Evolutionary conservation across 768 basidiomycete species (phyloP).

Genomic region (Lactifluus rugatus): DNA sequence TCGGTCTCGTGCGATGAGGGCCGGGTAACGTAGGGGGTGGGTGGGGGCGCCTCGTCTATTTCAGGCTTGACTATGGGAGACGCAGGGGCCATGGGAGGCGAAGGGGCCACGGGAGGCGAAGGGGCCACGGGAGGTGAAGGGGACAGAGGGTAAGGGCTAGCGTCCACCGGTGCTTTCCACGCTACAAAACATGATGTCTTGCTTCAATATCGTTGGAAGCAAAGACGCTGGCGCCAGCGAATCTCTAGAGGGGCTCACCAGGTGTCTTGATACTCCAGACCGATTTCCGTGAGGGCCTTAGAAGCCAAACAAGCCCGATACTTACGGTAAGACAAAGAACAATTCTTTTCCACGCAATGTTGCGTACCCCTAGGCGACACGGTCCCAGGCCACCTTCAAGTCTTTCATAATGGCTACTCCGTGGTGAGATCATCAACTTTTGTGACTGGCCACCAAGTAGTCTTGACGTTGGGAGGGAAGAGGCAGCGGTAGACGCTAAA

Average conservation of each 20-base stretch:
- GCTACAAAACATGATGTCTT: background rate
- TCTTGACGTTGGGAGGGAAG: background rate
- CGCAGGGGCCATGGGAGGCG: background rate
- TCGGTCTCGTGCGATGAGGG: constrained; percentile 63
- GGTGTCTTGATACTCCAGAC: constrained; percentile 21
- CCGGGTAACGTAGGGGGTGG: constrained; percentile 10
- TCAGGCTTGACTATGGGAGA: constrained; percentile 4
- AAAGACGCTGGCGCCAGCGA: background rate
- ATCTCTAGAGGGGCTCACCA: constrained; percentile 18
- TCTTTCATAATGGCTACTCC: constrained; percentile 44
- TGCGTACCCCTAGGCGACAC: constrained; percentile 25
- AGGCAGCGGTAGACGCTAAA: background rate
- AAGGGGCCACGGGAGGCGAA: background rate
- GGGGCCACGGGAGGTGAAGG: background rate
- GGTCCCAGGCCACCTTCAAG: constrained; percentile 55
- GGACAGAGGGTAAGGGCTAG: background rate
- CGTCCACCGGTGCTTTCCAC: background rate
- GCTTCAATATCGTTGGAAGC: too few species aligned
- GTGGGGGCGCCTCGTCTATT: background rate
- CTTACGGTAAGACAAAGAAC: constrained; percentile 47
- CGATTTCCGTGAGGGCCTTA: constrained; percentile 40
- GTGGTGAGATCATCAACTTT: constrained; percentile 27
- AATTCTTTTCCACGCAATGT: constrained; percentile 55
- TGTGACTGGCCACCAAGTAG: background rate
- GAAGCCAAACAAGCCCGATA: constrained; percentile 55